Conservation (phyloP, 176 grass and related monocot genomes). For the Phragmites australis region DNA sequence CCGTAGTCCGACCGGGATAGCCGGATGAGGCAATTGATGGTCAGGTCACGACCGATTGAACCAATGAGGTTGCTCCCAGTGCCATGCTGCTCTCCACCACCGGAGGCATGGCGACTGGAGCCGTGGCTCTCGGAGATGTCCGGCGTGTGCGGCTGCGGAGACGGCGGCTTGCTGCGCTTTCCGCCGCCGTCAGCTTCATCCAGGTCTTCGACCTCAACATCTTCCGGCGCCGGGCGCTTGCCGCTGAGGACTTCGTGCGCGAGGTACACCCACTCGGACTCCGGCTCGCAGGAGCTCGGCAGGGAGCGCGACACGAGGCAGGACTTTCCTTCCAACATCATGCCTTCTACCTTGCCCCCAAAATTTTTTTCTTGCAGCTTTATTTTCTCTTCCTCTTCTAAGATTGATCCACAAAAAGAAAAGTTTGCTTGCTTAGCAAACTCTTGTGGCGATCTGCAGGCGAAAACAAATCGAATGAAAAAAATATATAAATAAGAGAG, state of each 20-base stretch:
- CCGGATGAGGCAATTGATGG: constrained; percentile 72
- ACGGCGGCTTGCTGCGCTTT: constrained; percentile 76
- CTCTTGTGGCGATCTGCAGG: constrained; percentile 36
- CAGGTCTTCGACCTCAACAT: constrained; percentile 36
- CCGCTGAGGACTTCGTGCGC: constrained; percentile 43
- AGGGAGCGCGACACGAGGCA: constrained; percentile 57
- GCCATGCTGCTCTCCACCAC: constrained; percentile 25
- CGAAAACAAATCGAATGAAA: constrained; percentile 11
- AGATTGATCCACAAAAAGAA: constrained; percentile 27
- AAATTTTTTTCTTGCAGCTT: constrained; percentile 1
- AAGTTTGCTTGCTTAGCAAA: constrained; percentile 25
- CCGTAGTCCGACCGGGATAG: constrained; percentile 87
- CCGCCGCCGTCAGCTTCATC: constrained; percentile 37
- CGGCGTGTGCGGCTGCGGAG: constrained; percentile 76
- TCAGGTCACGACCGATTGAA: constrained; percentile 71
- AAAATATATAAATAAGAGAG: constrained; percentile 15
- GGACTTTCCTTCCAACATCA: constrained; percentile 80
- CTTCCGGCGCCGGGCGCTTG: constrained; percentile 62
- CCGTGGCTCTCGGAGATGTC: constrained; percentile 59
- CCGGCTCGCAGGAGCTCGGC: constrained; percentile 56
- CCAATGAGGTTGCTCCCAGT: constrained; percentile 58
- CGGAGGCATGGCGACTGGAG: constrained; percentile 19
- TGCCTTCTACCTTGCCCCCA: constrained; percentile 22
- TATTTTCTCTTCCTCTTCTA: constrained; percentile 29
- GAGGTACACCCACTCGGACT: constrained; percentile 58